Conservation (phyloP, 345 rosid species). For the Lumnitzera littorea region DNA sequence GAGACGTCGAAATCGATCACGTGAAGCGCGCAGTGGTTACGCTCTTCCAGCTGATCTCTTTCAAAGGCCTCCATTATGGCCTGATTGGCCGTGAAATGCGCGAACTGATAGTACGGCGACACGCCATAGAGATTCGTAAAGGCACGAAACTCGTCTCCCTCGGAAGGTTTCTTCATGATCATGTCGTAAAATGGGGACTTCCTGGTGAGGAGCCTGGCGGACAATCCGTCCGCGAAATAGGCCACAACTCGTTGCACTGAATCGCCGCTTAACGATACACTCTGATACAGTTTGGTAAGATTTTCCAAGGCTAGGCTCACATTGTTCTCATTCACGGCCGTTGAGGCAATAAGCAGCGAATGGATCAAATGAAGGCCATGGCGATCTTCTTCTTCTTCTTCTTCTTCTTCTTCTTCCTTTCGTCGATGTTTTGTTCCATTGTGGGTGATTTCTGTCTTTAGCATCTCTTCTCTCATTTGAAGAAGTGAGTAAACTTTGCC, state of each 20-base stretch:
- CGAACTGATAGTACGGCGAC: constrained; percentile 61
- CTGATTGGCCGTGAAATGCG: constrained; percentile 71
- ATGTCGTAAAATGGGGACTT: constrained; percentile 49
- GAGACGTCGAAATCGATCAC: constrained; percentile 54
- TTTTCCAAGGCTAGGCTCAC: constrained; percentile 22
- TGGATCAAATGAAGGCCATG: constrained; percentile 61
- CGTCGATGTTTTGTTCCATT: constrained; percentile 3
- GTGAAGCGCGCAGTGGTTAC: constrained; percentile 35
- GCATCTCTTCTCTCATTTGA: constrained; percentile 50
- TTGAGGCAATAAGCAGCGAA: constrained; percentile 45
- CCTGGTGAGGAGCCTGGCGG: constrained; percentile 39
- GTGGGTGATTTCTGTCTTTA: constrained; percentile 25
- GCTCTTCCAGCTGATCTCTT: constrained; percentile 19
- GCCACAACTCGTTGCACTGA: constrained; percentile 61
- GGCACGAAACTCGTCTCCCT: constrained; percentile 40
- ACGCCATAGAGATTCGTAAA: constrained; percentile 47
- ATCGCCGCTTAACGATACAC: constrained; percentile 41
- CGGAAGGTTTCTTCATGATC: constrained; percentile 47
- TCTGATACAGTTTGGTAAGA: constrained; percentile 35
- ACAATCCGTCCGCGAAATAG: constrained; percentile 45
- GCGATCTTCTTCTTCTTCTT: constrained; percentile 14
- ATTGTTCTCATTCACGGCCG: constrained; percentile 38
- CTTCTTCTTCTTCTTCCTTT: constrained; percentile 18
- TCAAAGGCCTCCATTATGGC: constrained; percentile 52
- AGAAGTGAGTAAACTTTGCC: constrained; percentile 41